A percentile compares a stretch with the other conserved stretches of the same genome.
phyloP scores from a whole-genome alignment of 306 rosid genomes.

The Glycine latifolia region DNA sequence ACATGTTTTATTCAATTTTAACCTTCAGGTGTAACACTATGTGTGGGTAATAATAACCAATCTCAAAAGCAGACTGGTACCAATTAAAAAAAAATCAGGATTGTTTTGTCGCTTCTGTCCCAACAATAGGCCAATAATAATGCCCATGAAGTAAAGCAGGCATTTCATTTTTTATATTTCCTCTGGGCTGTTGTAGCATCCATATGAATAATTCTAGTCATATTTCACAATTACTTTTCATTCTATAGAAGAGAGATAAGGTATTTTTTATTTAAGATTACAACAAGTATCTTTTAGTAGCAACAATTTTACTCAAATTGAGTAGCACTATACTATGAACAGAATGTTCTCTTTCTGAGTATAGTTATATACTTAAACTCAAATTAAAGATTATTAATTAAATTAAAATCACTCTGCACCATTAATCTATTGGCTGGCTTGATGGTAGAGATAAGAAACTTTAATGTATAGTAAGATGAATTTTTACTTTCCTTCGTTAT shows the following conservation, averaged over 20 bases:
- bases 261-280: no score
- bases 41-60: not conserved
- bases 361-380: no score
- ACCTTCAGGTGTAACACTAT: not conserved
- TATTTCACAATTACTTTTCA: not conserved
- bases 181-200: not conserved
- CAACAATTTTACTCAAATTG: no score
- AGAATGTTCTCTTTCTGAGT: no score
- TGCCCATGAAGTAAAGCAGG: not conserved
- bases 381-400: no score
- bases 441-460: no score
- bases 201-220: not conserved
- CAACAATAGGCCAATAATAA: conserved; percentile 33
- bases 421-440: no score
- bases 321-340: no score
- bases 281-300: no score
- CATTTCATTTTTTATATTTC: conserved; percentile 8
- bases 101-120: conserved; percentile 35
- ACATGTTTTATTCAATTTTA: not conserved
- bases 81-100: not conserved
- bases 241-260: not conserved
- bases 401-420: no score
- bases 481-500: no score
- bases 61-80: conserved; percentile 13
- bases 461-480: no score